A percentile compares a stretch with the other conserved stretches of the same genome.
Evolutionary conservation across 2,329 filamentous ascomycete species (phyloP).

Genomic region (Aspergillus nomiae): DNA sequence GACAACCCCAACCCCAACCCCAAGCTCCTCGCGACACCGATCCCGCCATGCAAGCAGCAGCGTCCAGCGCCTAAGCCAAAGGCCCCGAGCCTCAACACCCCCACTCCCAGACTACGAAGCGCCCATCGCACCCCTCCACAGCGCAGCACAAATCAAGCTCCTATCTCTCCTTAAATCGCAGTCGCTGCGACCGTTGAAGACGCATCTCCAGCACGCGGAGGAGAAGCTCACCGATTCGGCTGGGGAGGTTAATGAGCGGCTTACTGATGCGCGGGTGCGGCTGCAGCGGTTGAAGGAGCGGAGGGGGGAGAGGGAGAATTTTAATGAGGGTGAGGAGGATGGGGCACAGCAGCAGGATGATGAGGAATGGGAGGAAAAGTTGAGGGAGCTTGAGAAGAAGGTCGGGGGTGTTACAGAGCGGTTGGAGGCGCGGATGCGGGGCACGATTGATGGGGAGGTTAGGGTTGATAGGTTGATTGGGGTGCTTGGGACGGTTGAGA

Average conservation of each 20-base stretch:
- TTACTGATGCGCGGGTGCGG: conserved; percentile 43
- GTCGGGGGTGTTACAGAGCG: conserved; percentile 55
- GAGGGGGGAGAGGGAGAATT: conserved; percentile 19
- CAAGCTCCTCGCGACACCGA: conserved; percentile 2
- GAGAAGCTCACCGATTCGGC: conserved; percentile 52
- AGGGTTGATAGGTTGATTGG: conserved; percentile 49
- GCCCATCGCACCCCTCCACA: conserved; percentile 55
- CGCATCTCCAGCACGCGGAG: conserved; percentile 51
- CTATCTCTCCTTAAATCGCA: conserved; percentile 46
- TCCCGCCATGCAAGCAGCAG: neutral
- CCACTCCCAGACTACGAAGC: conserved; percentile 55
- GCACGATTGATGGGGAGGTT: conserved; percentile 59
- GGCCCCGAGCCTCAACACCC: neutral
- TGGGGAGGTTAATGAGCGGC: conserved; percentile 58
- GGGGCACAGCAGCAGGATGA: conserved; percentile 24
- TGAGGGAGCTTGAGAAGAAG: conserved; percentile 46
- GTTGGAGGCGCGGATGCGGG: conserved; percentile 61
- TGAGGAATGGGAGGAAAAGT: conserved; percentile 39
- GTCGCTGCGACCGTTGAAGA: conserved; percentile 48
- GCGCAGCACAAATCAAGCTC: conserved; percentile 49
- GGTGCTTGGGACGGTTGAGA: conserved; percentile 46
- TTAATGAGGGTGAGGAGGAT: conserved; percentile 27
- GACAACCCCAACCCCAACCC: conserved; percentile 5
- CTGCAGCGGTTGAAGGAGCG: conserved; percentile 40
- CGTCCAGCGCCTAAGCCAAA: neutral